These are phyloP conservation scores for Penicillium macrosclerotiorum DNA, from an alignment of 495 filamentous ascomycete species.

Conservation along the genomic window DNA sequence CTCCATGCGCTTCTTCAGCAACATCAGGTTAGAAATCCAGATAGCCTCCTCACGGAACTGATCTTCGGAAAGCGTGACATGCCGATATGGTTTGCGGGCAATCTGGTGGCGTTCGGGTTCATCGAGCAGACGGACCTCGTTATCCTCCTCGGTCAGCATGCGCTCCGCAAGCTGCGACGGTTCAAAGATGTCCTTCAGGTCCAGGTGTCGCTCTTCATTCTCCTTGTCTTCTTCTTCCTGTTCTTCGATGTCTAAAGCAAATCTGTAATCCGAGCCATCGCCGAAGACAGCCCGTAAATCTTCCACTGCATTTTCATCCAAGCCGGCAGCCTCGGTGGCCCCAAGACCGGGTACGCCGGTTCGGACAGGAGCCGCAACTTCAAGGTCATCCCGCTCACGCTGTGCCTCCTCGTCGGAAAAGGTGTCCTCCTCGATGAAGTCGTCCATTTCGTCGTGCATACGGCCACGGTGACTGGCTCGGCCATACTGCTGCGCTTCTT, in stretches of 20 bases:
- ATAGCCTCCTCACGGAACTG: slow-evolving; percentile 83
- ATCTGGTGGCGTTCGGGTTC: slow-evolving; percentile 94
- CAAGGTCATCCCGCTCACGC: slow-evolving; percentile 78
- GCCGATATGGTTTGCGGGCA: slow-evolving; percentile 80
- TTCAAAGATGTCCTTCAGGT: slow-evolving; percentile 97
- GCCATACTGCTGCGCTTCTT: slow-evolving; percentile 61
- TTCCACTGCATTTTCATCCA: slow-evolving; percentile 87
- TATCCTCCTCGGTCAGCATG: slow-evolving; percentile 93
- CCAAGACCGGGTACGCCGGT: slow-evolving; percentile 57
- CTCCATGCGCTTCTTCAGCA: slow-evolving; percentile 75
- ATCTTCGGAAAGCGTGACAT: slow-evolving; percentile 71
- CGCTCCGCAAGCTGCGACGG: slow-evolving; percentile 89
- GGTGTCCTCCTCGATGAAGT: slow-evolving; percentile 96
- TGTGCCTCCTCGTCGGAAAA: slow-evolving; percentile 82
- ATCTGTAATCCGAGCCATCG: slow-evolving; percentile 90
- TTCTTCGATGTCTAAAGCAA: slow-evolving; percentile 83
- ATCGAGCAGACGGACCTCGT: slow-evolving; percentile 79
- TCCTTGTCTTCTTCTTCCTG: slow-evolving; percentile 65
- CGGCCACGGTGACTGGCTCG: slow-evolving; percentile 49
- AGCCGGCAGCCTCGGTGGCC: slow-evolving; percentile 64
- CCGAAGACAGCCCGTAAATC: slow-evolving; percentile 96
- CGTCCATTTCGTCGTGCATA: slow-evolving; percentile 84
- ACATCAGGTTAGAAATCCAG: slow-evolving; percentile 87
- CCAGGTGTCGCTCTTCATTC: slow-evolving; percentile 69
- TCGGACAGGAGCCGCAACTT: slow-evolving; percentile 72